These are phyloP conservation scores for Trichoderma hamatum DNA, from an alignment of 2,329 filamentous ascomycete genomes.

Conservation along the genomic window DNA sequence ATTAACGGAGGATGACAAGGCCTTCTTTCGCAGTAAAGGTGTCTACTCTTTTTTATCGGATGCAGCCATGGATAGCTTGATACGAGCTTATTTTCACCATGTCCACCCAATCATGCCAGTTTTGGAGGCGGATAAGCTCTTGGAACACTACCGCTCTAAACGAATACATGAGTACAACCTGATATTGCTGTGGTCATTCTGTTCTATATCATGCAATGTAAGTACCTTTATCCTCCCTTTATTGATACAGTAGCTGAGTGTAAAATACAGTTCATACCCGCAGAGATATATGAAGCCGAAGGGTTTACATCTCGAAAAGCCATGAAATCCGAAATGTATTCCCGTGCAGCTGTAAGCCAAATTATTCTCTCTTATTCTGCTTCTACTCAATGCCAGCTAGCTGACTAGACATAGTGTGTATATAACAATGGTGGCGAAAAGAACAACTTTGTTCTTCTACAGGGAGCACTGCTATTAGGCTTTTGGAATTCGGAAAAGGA, in stretches of 20 bases:
- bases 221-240: not conserved
- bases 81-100: constrained; percentile 18
- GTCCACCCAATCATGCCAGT: constrained; percentile 20
- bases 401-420: not conserved
- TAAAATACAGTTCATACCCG: not conserved
- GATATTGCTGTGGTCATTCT: constrained; percentile 3
- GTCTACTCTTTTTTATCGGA: constrained; percentile 20
- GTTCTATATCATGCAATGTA: constrained; percentile 3
- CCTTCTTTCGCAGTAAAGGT: constrained; percentile 15
- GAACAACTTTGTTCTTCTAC: constrained; percentile 14
- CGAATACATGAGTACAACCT: constrained; percentile 15
- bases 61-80: not conserved
- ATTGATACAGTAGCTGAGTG: not conserved
- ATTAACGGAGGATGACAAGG: constrained; percentile 6
- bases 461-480: not conserved
- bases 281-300: constrained; percentile 18
- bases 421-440: constrained; percentile 20
- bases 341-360: constrained; percentile 9
- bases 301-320: constrained; percentile 19
- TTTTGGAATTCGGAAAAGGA: constrained; percentile 21
- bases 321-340: constrained; percentile 14
- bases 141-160: constrained; percentile 13
- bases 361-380: not conserved
- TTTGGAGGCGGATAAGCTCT: constrained; percentile 12
- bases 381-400: no score